Evolutionary conservation across 2,329 filamentous ascomycete species (phyloP), one percentile per base, ranked within the genome.

Genomic region (Amesomyces nigricolor): DNA sequence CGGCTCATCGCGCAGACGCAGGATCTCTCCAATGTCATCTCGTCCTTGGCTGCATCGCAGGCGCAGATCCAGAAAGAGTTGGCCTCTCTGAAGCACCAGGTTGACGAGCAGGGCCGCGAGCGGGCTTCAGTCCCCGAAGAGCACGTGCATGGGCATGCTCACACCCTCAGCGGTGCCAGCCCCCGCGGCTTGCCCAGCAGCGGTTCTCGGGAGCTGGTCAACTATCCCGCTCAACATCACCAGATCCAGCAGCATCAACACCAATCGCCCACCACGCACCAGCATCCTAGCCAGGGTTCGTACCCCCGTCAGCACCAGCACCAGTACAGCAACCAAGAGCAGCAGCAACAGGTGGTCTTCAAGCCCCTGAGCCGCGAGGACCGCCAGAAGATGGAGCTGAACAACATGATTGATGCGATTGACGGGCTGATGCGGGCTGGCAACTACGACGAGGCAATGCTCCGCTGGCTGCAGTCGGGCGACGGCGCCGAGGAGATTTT

Each of bases 1-100:
- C 81, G 88, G 64, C 77, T 92, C n/a, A 78, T 85, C 7, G 77
- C 79, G 13, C 78, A 88, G 30, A 83, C 89, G 4, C 79, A 79
- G 32, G 79, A 81, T 22, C 75, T 91, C 55, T 81, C 84, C 2
- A 82, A 86, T 59, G 88, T 85, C 44, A 78, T 92, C 22, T 81
- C 83, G 39, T 80, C 80, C 11, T 85, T 92, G 84, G 84, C 84
- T 5, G 72, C 81, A 5, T 79, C 80, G 1, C 88, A 91, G 70
- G 72, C 80, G 4, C 79, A 87, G 53, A 83, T 90, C 61, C 87
- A 91, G 68, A 79, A 79, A 42, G 79, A 81, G 61, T 75, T 85
- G 54, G 47, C 53, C 6, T 42, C 59, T 11, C 70, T 84, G 50
- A 83, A 81, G 35, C 66, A 65, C 35, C 65, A 65, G 44, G 51